Base-by-base conservation (phyloP, 2,329 filamentous ascomycete genomes). In the Fusarium burgessii region DNA sequence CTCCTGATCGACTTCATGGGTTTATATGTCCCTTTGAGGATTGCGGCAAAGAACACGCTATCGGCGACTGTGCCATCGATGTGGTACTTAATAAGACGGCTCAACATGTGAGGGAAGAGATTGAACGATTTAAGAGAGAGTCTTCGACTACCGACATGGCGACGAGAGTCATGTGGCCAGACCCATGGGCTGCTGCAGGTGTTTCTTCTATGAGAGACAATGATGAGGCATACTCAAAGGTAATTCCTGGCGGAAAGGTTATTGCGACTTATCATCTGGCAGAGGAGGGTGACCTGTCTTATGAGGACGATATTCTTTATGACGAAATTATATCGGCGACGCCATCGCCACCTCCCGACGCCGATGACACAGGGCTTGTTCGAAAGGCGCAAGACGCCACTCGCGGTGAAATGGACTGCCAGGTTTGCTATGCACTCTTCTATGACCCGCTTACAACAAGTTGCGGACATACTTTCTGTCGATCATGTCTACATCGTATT, bases 391-490 rank as follows among this genome's bases (percentile, higher is more conserved):
- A 89, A 73, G 87, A 91, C 29, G 83, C 85, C 2, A 85, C 89
- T 6, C 88, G 90, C 66, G 84, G 85, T 18, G 94, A 97, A 77
- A 84, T 97, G 76, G 94, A 97, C 76, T 98, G 95, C 73, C 93
- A 96, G 75, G 90, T 97, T 63, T 97, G 95, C 81, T 97, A 95
- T 79, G 88, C 90, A 42, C 80, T 97, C 25, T 92, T 95, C 78
- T 83, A 94, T 66, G 92, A 97, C 67, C 94, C 95, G 0, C 84
- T 95, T 55, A 97, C 94, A 1, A 97, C 93, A 0, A 86, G 89
- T 3, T 98, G 95, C 75, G 95, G 95, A 2, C 95, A 98, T 79
- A 97, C 94, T 0, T 95, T 96, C 76, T 98, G 95, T 79, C 90
- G 92, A 23, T 87, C 88, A 64, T 98, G 95, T 78, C 84, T 97